Evolutionary conservation across 164 flowering plant genomes (phyloP).

Genomic region (Euptelea pleiosperma): DNA sequence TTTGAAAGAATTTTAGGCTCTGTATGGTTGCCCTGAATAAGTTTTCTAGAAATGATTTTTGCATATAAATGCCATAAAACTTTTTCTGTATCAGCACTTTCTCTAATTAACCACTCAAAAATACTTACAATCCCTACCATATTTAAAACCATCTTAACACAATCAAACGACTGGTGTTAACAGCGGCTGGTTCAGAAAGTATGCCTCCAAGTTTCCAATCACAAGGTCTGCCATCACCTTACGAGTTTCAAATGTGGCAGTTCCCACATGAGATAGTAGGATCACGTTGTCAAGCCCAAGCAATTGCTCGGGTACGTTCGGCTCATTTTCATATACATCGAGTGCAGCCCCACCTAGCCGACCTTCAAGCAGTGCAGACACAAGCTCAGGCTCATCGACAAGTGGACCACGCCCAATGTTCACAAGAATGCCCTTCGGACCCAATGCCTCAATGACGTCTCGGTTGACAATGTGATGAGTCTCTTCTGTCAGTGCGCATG

Average conservation of each 20-base stretch:
- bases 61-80: too few species aligned
- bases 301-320: constrained; percentile 47
- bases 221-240: constrained; percentile 49
- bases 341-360: constrained; percentile 64
- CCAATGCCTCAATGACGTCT: constrained; percentile 70
- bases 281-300: constrained; percentile 44
- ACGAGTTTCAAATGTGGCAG: constrained; percentile 41
- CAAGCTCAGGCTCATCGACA: constrained; percentile 58
- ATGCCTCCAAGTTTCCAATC: constrained; percentile 45
- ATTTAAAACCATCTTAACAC: too few species aligned
- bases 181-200: constrained; percentile 38
- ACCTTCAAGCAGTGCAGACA: constrained; percentile 54
- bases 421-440: constrained; percentile 66
- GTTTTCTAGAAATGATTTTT: too few species aligned
- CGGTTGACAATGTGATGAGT: constrained; percentile 72
- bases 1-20: too few species aligned
- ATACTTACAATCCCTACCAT: too few species aligned
- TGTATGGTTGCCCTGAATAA: too few species aligned
- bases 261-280: constrained; percentile 48
- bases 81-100: too few species aligned
- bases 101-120: too few species aligned
- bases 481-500: constrained; percentile 69
- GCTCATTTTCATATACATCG: constrained; percentile 54
- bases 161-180: constrained; percentile 39
- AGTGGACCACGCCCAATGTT: constrained; percentile 73